phyloP scores from a whole-genome alignment of 345 rosid genomes.

The Odontarrhena argentea region DNA sequence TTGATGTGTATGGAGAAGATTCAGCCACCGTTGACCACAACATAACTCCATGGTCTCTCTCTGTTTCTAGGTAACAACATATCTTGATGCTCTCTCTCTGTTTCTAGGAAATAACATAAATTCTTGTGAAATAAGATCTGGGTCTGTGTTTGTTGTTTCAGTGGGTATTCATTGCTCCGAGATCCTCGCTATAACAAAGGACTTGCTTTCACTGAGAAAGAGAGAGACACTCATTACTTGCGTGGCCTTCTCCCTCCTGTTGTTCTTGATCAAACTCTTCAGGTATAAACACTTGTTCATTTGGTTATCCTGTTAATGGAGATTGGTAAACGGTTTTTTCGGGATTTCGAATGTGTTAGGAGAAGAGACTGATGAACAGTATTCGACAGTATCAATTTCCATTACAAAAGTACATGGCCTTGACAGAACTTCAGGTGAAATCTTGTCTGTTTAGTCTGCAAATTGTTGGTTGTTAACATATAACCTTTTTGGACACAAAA shows the following conservation, averaged over 20 bases:
- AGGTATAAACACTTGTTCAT: constrained; percentile 45
- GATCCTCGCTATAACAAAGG: constrained; percentile 95
- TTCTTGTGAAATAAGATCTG: too few relatives aligned
- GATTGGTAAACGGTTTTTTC: background rate
- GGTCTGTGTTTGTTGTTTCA: constrained; percentile 32
- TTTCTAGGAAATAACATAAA: too few relatives aligned
- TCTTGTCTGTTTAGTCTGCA: constrained; percentile 7
- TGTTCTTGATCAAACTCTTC: constrained; percentile 67
- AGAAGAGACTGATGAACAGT: constrained; percentile 68
- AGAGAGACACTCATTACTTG: constrained; percentile 86
- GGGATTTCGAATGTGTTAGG: constrained; percentile 44
- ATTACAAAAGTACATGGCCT: constrained; percentile 76
- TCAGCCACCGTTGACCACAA: constrained; percentile 75
- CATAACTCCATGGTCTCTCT: constrained; percentile 85
- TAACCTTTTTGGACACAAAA: background rate
- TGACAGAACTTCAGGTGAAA: constrained; percentile 87
- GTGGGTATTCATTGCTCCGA: constrained; percentile 79
- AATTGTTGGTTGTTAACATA: background rate
- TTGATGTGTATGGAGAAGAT: constrained; percentile 84
- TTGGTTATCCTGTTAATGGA: background rate
- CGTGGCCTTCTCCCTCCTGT: constrained; percentile 87
- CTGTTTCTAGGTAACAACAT: constrained; percentile 67
- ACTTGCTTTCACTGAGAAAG: constrained; percentile 80
- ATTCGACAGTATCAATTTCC: constrained; percentile 74
- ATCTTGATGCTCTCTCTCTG: background rate